Evolutionary conservation across 208 protist species (phyloP).

Genomic region (Angomonas desouzai): DNA sequence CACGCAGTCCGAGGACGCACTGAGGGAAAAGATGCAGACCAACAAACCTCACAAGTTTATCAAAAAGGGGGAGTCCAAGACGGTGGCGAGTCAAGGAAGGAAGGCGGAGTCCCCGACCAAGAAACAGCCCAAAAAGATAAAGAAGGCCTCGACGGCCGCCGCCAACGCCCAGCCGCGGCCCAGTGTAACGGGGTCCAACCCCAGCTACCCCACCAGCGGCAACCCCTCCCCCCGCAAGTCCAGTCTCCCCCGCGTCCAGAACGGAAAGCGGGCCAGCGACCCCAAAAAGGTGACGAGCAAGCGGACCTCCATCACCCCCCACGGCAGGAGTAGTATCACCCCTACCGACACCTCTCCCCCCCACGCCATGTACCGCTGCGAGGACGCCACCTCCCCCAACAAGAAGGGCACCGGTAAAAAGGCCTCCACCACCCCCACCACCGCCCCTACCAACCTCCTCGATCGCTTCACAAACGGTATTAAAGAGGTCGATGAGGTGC

Average conservation of each 20-base stretch:
- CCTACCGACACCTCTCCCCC: constrained; percentile 10
- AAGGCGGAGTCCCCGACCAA: neutral
- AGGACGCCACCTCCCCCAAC: neutral
- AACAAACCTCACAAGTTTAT: constrained; percentile 44
- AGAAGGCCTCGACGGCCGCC: neutral
- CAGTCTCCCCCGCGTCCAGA: neutral
- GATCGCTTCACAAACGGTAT: constrained; percentile 22
- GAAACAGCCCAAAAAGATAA: neutral
- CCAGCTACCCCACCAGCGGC: neutral
- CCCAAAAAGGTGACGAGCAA: neutral
- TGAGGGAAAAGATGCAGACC: constrained; percentile 28
- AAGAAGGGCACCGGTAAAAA: neutral
- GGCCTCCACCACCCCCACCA: neutral
- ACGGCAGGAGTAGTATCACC: neutral
- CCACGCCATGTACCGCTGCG: constrained; percentile 1
- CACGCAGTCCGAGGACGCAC: constrained; percentile 49
- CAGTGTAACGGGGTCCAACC: neutral
- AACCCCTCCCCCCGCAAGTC: neutral
- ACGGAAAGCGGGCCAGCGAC: constrained; percentile 1
- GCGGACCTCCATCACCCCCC: constrained; percentile 1
- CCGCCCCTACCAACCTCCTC: constrained; percentile 4
- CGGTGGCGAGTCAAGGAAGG: constrained; percentile 10
- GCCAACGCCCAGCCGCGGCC: neutral
- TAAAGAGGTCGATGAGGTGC: constrained; percentile 10
- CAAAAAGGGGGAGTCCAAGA: constrained; percentile 33